These are phyloP conservation scores for Hortiboletus campestris DNA, from an alignment of 768 basidiomycete genomes.

Conservation along the genomic window DNA sequence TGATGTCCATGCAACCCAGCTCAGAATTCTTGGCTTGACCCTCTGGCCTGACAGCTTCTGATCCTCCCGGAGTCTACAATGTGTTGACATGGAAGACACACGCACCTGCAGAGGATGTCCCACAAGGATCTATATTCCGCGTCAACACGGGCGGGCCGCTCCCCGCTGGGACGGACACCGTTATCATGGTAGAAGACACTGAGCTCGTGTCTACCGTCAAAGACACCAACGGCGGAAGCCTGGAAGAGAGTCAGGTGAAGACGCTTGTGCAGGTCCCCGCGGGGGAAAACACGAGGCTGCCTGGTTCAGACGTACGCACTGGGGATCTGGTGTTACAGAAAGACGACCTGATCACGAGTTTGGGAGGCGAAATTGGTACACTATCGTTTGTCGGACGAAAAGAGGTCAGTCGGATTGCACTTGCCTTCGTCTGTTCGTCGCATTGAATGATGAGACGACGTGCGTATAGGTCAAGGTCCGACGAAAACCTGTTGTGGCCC, in stretches of 20 bases:
- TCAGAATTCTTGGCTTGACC: not conserved
- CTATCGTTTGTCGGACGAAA: constrained; percentile 74
- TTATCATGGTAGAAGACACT: constrained; percentile 95
- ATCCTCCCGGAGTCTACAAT: constrained; percentile 61
- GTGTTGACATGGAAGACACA: constrained; percentile 59
- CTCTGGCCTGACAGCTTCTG: constrained; percentile 45
- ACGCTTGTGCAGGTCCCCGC: constrained; percentile 57
- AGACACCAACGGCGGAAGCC: constrained; percentile 37
- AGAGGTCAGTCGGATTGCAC: constrained; percentile 44
- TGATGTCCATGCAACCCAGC: constrained; percentile 13
- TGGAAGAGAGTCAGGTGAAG: constrained; percentile 72
- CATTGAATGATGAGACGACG: not conserved
- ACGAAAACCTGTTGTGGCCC: constrained; percentile 71
- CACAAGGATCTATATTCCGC: constrained; percentile 49
- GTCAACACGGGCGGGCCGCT: constrained; percentile 87
- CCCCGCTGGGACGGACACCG: constrained; percentile 69
- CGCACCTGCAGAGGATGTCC: constrained; percentile 33
- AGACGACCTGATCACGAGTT: constrained; percentile 57
- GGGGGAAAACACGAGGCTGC: constrained; percentile 70
- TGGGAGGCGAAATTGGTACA: constrained; percentile 84
- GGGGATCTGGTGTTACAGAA: constrained; percentile 67
- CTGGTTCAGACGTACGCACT: constrained; percentile 69
- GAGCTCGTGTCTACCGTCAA: constrained; percentile 56
- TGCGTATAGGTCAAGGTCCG: constrained; percentile 59
- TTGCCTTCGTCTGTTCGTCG: not conserved